Evolutionary conservation across 257 asterid genomes (phyloP).

Genomic region (Ballota nigra): DNA sequence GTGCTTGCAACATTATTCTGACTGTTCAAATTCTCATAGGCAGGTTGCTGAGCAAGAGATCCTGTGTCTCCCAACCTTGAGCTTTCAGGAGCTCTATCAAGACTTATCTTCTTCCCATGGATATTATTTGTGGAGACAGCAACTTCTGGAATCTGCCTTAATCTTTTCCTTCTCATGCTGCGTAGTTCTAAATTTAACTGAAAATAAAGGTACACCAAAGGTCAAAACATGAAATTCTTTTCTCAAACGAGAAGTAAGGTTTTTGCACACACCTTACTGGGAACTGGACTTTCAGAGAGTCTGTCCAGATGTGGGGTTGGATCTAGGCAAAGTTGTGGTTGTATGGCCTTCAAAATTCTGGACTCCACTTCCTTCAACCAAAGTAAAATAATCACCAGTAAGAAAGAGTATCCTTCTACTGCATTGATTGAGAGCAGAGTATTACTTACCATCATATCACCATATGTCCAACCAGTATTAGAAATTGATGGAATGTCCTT

Average conservation of each 20-base stretch:
- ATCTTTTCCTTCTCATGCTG: slow-evolving; percentile 70
- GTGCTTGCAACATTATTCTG: slow-evolving; percentile 58
- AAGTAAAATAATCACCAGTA: slow-evolving; percentile 26
- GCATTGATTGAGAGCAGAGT: slow-evolving; percentile 22
- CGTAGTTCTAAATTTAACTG: slow-evolving; percentile 72
- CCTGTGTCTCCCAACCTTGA: slow-evolving; percentile 62
- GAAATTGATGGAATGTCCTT: slow-evolving; percentile 89
- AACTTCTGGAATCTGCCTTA: slow-evolving; percentile 64
- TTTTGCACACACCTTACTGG: slow-evolving; percentile 51
- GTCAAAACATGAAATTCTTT: slow-evolving; percentile 10
- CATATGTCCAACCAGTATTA: slow-evolving; percentile 87
- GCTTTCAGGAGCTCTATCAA: slow-evolving; percentile 67
- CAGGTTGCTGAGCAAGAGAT: slow-evolving; percentile 51
- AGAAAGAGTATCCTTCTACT: slow-evolving; percentile 17
- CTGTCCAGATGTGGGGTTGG: slow-evolving; percentile 74
- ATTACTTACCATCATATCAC: slow-evolving; percentile 91
- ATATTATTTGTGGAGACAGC: slow-evolving; percentile 47
- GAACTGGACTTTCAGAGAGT: slow-evolving; percentile 45
- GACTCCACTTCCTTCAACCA: slow-evolving; percentile 92
- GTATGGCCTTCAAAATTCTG: slow-evolving; percentile 84
- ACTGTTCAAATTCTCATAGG: slow-evolving; percentile 47
- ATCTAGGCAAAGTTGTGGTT: slow-evolving; percentile 81
- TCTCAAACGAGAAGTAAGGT: background rate
- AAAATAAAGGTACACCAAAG: slow-evolving; percentile 22
- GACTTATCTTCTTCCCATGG: slow-evolving; percentile 59